Percentiles rank a stretch among this genome's conserved stretches.
Evolutionary conservation across 1,139 yeast genomes (phyloP).

Genomic region (Kluyveromyces sp.): DNA sequence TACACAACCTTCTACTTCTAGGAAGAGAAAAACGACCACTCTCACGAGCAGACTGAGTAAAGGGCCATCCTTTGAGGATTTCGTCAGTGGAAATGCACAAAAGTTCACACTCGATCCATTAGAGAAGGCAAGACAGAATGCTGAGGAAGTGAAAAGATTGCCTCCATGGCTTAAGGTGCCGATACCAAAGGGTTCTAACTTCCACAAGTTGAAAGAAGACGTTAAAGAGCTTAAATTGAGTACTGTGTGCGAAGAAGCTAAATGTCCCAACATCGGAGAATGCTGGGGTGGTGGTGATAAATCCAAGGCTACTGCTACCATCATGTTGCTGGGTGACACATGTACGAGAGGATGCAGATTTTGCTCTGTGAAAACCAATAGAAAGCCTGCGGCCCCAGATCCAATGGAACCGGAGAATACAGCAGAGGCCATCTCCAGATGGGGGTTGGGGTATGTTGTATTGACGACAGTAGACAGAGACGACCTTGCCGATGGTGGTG

Average conservation of each 20-base stretch:
- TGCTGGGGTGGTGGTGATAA: slow-evolving; percentile 98
- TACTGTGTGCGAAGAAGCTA: slow-evolving; percentile 97
- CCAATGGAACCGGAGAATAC: slow-evolving; percentile 97
- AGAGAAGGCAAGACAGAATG: slow-evolving; percentile 52
- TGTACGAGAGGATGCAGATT: slow-evolving; percentile 98
- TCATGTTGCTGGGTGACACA: slow-evolving; percentile 96
- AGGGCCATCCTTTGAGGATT: slow-evolving; percentile 94
- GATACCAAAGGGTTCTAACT: slow-evolving; percentile 86
- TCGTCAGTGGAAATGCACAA: slow-evolving; percentile 72
- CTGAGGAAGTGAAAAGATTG: slow-evolving; percentile 37
- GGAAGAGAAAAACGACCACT: slow-evolving; percentile 47
- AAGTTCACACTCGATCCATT: slow-evolving; percentile 59
- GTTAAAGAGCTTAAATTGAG: slow-evolving; percentile 82
- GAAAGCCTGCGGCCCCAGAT: slow-evolving; percentile 83
- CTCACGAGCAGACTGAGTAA: slow-evolving; percentile 67
- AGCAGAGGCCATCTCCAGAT: slow-evolving; percentile 92
- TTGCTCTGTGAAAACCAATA: slow-evolving; percentile 90
- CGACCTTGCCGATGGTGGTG: slow-evolving; percentile 89
- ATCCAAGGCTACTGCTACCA: slow-evolving; percentile 96
- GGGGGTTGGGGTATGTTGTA: slow-evolving; percentile 98
- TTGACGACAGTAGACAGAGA: slow-evolving; percentile 97
- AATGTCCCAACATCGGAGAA: slow-evolving; percentile 97
- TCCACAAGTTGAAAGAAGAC: slow-evolving; percentile 73
- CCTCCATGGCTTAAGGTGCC: slow-evolving; percentile 95
- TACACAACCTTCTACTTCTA: slow-evolving; percentile 12